Evolutionary conservation across 305 asterid species (phyloP).

Genomic region (Plantago rigida): DNA sequence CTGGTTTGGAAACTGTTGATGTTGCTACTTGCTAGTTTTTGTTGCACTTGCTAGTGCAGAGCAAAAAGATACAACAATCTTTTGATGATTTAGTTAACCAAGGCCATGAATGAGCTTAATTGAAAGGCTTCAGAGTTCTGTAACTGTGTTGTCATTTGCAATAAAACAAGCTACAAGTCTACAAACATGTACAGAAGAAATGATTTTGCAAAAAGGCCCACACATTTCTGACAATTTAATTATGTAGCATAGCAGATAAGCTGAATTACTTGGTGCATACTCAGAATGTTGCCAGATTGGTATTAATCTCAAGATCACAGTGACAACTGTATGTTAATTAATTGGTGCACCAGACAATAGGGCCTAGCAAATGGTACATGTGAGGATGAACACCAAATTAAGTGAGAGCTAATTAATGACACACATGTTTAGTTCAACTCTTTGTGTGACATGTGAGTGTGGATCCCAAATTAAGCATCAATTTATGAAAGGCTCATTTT

Average conservation of each 20-base stretch:
- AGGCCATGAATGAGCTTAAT: slow-evolving; percentile 1
- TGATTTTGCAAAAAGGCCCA: not conserved
- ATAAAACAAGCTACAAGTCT: not conserved
- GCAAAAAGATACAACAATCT: not conserved
- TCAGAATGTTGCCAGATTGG: slow-evolving; percentile 19
- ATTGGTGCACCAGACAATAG: slow-evolving; percentile 12
- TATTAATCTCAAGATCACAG: not conserved
- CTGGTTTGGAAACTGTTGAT: too few relatives aligned
- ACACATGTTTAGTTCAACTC: slow-evolving; percentile 17
- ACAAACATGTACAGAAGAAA: too few relatives aligned
- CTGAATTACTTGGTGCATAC: not conserved
- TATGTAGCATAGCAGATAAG: slow-evolving; percentile 6
- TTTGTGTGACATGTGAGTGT: slow-evolving; percentile 25
- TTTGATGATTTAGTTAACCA: not conserved
- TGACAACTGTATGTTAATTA: slow-evolving; percentile 28
- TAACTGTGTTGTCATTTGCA: not conserved
- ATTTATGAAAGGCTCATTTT: slow-evolving; percentile 7
- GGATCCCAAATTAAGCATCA: slow-evolving; percentile 27
- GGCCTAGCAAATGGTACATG: slow-evolving; percentile 30
- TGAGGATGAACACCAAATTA: slow-evolving; percentile 22
- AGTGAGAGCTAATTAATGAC: slow-evolving; percentile 24
- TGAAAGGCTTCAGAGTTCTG: not conserved
- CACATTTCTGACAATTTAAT: slow-evolving; percentile 13
- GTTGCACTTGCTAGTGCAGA: too few relatives aligned
- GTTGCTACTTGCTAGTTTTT: too few relatives aligned